Base-by-base conservation (phyloP, 1,284 basidiomycete genomes). In the Caloboletus inedulis region DNA sequence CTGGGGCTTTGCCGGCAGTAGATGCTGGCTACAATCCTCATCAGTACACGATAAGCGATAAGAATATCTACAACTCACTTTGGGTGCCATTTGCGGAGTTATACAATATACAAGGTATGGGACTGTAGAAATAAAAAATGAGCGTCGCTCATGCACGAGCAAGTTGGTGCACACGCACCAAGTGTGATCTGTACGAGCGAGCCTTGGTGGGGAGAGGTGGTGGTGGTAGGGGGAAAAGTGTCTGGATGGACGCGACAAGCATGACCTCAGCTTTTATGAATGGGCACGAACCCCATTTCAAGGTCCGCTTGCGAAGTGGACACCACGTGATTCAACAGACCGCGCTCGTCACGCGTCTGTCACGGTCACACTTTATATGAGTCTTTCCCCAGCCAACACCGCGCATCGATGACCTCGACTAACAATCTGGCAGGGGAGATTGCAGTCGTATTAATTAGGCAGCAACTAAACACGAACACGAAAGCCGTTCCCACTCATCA, bases 1-100 rank as follows among this genome's bases (percentile, higher is more conserved):
- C 89, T 56, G 91, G 90, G 34, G 89, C 89, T 74, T 92, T 91
- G 65, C 88, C 88, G 64, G 89, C 88, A 21, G 61, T 62, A 57
- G 88, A 89, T 62, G 87, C 81, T 67, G 89, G 88, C 82, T 90
- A 27, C 3, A 60, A 23, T 14, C 6, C 2, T 9, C 25, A 43
- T 69, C 43, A 65, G 31, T 19, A 68, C 27, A 47, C 16, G 37
- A 54, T 55, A 47, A 47, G 35, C 35, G 40, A 60, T 48, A 52
- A 44, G 34, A 1, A 21, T 7, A 19, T 4, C 30, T 36, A 21
- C 7, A 0, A 53, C 66, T 47, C 7, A 70, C 66, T 68, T 68
- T 68, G 19, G 66, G 66, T 57, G 56, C 54, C 66, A 68, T 68
- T 68, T 69, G 44, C 6, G 52, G 37, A 55, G 50, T 52, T 71